Conservation (phyloP, 305 asterid species). For the Ajuga reptans region DNA sequence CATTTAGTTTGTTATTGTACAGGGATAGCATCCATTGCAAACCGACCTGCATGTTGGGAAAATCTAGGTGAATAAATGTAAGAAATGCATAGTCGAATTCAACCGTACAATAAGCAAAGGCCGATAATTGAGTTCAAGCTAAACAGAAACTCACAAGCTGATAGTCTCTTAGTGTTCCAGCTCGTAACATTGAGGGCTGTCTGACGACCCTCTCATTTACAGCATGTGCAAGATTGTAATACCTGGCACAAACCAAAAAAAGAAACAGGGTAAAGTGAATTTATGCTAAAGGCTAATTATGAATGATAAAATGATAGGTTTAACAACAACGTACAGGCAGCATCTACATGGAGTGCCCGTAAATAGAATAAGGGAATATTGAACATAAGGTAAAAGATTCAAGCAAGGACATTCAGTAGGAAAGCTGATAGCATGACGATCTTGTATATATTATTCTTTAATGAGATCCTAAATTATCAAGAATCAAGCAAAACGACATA, state of each 20-base stretch:
- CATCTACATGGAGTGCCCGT: conserved; percentile 12
- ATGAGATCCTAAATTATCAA: not conserved
- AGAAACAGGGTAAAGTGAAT: not conserved
- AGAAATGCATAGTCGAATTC: conserved; percentile 11
- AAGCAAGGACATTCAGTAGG: not conserved
- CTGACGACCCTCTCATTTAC: conserved; percentile 85
- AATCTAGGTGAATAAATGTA: conserved; percentile 13
- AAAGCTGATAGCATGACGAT: conserved; percentile 3
- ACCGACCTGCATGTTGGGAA: conserved; percentile 71
- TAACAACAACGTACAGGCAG: conserved; percentile 4
- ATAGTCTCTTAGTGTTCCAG: conserved; percentile 93
- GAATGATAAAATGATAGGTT: conserved; percentile 5
- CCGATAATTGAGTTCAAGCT: conserved; percentile 6
- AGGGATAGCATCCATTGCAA: conserved; percentile 99
- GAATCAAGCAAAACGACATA: conserved; percentile 29
- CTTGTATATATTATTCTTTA: not conserved
- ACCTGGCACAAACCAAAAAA: conserved; percentile 38
- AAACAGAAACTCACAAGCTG: conserved; percentile 67
- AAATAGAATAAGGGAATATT: conserved; percentile 11
- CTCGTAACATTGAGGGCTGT: conserved; percentile 96
- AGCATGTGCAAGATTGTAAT: conserved; percentile 97
- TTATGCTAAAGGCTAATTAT: conserved; percentile 10
- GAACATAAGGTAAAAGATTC: not conserved
- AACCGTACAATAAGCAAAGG: conserved; percentile 17
- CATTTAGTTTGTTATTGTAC: conserved; percentile 93